A percentile compares a stretch with the other conserved stretches of the same genome.
Evolutionary conservation across 208 protist species (phyloP).

Genomic region (Leishmania major): DNA sequence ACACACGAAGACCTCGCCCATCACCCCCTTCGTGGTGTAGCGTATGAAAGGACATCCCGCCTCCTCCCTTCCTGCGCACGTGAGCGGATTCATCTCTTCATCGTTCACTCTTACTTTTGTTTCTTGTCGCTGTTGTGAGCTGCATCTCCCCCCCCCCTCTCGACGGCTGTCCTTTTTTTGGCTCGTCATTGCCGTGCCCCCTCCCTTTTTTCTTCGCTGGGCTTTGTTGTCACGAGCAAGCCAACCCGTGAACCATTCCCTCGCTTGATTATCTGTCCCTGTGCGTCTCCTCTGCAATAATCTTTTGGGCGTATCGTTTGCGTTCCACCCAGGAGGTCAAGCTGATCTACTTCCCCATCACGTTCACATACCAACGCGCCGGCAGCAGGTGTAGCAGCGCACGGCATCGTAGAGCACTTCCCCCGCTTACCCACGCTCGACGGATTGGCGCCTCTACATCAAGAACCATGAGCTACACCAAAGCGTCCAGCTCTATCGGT

Average conservation of each 20-base stretch:
- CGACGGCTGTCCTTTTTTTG: not conserved
- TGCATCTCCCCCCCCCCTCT: not conserved
- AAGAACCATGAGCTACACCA: conserved; percentile 8
- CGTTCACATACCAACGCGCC: not conserved
- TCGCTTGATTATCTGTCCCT: not conserved
- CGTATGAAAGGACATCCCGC: not conserved
- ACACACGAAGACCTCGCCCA: not conserved
- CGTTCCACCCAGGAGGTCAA: not conserved
- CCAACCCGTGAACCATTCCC: not conserved
- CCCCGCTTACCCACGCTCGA: not conserved
- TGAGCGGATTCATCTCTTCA: not conserved
- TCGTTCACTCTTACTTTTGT: not conserved
- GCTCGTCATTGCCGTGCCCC: not conserved
- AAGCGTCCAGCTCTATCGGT: conserved; percentile 6
- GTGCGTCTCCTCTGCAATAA: not conserved
- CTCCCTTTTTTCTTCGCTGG: not conserved
- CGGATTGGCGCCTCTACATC: not conserved
- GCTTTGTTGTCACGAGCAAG: not conserved
- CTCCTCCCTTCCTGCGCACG: not conserved
- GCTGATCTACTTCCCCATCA: not conserved
- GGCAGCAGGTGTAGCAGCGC: not conserved
- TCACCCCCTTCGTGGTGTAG: not conserved
- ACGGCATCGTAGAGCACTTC: not conserved
- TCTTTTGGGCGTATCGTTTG: not conserved
- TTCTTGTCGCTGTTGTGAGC: not conserved